Evolutionary conservation across 352 stramenopile species (phyloP).

Genomic region (Elongisporangium undulatum): DNA sequence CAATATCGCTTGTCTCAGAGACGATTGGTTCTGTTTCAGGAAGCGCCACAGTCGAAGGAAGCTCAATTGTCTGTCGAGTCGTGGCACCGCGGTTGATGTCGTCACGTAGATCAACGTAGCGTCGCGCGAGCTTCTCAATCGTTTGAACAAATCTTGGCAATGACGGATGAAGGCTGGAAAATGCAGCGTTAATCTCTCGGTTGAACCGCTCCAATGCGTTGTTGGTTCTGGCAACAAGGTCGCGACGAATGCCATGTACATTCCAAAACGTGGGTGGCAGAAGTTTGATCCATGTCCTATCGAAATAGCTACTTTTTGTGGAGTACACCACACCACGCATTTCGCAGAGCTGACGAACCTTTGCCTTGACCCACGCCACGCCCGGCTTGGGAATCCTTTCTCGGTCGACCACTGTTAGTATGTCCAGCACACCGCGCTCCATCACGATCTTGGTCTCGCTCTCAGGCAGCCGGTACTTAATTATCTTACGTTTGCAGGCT

Average conservation of each 20-base stretch:
- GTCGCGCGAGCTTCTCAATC: conserved; percentile 5
- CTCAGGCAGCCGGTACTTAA: conserved; percentile 6
- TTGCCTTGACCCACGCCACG: no score
- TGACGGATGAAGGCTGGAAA: conserved; percentile 5
- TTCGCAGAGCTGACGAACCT: no score
- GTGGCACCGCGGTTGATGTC: conserved; percentile 1
- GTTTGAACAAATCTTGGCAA: conserved; percentile 8
- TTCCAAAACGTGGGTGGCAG: conserved; percentile 5
- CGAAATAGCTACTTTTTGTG: conserved; percentile 1
- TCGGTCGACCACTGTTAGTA: conserved; percentile 5
- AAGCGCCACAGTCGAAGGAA: no score
- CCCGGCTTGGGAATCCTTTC: neutral
- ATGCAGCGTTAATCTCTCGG: conserved; percentile 6
- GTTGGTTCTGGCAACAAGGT: conserved; percentile 1
- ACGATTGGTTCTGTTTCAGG: no score
- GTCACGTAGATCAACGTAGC: conserved; percentile 2
- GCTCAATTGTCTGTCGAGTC: no score
- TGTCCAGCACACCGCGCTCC: conserved; percentile 3
- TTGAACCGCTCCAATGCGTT: conserved; percentile 4
- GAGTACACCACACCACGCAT: no score
- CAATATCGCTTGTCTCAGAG: no score
- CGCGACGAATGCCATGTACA: conserved; percentile 1
- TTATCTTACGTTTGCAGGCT: conserved; percentile 10
- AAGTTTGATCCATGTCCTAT: conserved; percentile 2
- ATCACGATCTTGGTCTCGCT: conserved; percentile 4